Base-by-base conservation (phyloP, 345 rosid species). In the Passiflora organensis region DNA sequence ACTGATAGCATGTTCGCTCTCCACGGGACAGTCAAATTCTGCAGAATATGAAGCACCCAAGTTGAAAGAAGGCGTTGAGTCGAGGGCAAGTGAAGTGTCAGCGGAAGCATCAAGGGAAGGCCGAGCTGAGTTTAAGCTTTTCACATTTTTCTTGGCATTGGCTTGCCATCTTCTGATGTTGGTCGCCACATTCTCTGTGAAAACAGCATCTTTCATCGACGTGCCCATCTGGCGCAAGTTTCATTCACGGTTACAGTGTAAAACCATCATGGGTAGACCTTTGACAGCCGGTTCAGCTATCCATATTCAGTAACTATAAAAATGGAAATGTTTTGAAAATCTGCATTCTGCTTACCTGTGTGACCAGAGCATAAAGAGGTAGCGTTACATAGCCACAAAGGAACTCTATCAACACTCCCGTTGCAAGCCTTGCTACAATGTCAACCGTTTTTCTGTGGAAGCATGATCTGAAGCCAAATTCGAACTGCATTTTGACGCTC, bases 311-410 rank as follows among this genome's bases (percentile, higher is more conserved):
- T 39, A n/a, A 19, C 21, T 19, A 15, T 39, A 37, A 28, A 28
- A 28, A 28, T 8, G 8, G 34, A 8, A 2, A 28, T 28, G 34
- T 28, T 28, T 28, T 28, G 34, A 2, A 28, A 2, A 2, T 28
- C 34, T 28, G 34, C 3, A 28, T 28, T 28, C 13, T 15, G 0
- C 0, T 12, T 69, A 82, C 83, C 87, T 78, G 82, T 0, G 79
- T 76, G 60, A 78, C 85, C 73, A 83, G 52, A 51, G 89, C 89
- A 58, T 80, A 80, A 1, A 83, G 82, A 24, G 89, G 89, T 1
- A 83, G 62, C 1, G 83, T 83, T 6, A 83, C 85, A 20, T 83
- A 80, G 61, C 85, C 85, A 15, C 83, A 76, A 0, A 80, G 80
- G 48, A 78, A 57, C 46, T 83, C 82, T 2, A 74, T 79, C 44